Evolutionary conservation across 2,329 filamentous ascomycete genomes (phyloP).

Genomic region (Dryadomyces sulphureus): DNA sequence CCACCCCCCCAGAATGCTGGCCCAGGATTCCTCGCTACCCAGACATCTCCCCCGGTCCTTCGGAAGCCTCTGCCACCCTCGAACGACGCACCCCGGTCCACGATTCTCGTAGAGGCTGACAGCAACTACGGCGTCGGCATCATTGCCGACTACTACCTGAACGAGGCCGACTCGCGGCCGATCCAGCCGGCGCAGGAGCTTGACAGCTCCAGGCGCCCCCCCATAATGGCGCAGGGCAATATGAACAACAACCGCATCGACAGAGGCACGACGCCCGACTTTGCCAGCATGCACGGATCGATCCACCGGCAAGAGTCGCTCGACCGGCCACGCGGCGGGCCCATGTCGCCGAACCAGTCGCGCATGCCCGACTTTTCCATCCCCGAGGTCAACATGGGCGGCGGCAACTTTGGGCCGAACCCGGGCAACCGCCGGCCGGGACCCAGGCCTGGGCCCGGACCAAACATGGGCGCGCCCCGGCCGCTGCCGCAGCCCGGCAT

Average conservation of each 20-base stretch:
- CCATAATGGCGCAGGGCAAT: too few species aligned
- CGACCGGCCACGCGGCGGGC: slow-evolving; percentile 55
- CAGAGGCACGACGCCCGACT: slow-evolving; percentile 63
- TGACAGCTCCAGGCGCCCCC: slow-evolving; percentile 17
- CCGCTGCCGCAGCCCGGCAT: slow-evolving; percentile 48
- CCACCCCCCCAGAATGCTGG: background rate
- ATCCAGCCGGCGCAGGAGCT: slow-evolving; percentile 5
- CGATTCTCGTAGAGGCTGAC: background rate
- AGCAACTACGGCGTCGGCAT: background rate
- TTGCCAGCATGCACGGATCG: slow-evolving; percentile 54
- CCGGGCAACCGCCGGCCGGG: too few species aligned
- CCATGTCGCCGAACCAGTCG: slow-evolving; percentile 1
- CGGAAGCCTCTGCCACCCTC: slow-evolving; percentile 17
- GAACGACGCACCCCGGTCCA: slow-evolving; percentile 12
- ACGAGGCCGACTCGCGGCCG: slow-evolving; percentile 9
- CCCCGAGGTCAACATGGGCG: slow-evolving; percentile 72
- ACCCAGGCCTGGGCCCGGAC: too few species aligned
- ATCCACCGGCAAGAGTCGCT: slow-evolving; percentile 33
- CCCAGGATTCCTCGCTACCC: background rate
- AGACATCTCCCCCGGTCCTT: slow-evolving; percentile 11
- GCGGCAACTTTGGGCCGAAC: too few species aligned
- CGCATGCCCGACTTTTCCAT: slow-evolving; percentile 36
- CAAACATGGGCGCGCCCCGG: background rate
- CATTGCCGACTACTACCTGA: slow-evolving; percentile 9
- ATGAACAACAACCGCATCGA: too few species aligned